Base-by-base conservation (phyloP, 805 yeast species). In the Torulaspora indica region DNA sequence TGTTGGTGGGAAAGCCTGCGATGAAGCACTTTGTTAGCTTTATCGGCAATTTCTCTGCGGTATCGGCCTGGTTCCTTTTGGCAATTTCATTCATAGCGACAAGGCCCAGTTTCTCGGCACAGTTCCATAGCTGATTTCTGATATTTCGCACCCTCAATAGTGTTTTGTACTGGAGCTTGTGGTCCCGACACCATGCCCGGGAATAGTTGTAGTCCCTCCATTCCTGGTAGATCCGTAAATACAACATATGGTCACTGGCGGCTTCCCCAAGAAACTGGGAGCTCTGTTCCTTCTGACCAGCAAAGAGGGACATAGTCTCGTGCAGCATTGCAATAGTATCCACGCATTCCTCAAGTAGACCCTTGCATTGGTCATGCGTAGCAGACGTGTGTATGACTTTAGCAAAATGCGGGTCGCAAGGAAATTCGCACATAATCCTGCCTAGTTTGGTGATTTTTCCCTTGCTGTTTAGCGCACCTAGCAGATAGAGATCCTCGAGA, bases 391-490 rank as follows among this genome's bases (percentile, higher is more conserved):
- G 63, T 25, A 93, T 60, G 5, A 82, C 79, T 60, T 85, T 87
- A 6, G 96, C 82, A 56, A 89, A 73, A 73, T 86, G 86, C 3
- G 97, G 97, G 53, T 88, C 95, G 50, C 90, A 76, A 0, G 98
- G 98, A 54, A 90, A 86, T 46, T 82, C 88, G 1, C 96, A 83
- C 96, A 93, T 90, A 49, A 78, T 77, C 34, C 83, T 66, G 0
- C 98, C 99, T 1, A 81, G 58, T 37, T 76, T 70, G 0, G 98
- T 91, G 31, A 93, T 68, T 40, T 77, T 73, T 0, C 98, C 98
- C 44, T 75, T 75, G 8, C 82, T 79, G 53, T 85, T 88, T 43
- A 93, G 66, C 0, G 97, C 98, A 0, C 95, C 95, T 7, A 93
- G 64, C 0, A 90, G 81, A 61, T 87, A 91, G n/a, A 93, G 67